Evolutionary conservation across 202 grass and related monocot species (phyloP).

Genomic region (Zizania palustris): DNA sequence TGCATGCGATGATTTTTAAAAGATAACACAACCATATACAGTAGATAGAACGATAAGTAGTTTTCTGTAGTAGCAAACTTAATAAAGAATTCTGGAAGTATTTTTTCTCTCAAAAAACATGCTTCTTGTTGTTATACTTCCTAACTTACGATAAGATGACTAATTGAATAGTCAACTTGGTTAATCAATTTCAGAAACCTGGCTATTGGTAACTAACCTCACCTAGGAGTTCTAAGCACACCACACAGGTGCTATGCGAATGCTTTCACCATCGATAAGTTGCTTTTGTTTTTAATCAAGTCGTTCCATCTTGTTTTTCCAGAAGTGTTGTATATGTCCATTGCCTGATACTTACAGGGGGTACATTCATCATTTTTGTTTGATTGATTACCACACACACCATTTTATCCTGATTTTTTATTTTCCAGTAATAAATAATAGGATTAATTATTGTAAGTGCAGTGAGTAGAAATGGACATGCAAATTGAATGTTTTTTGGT

Average conservation of each 20-base stretch:
- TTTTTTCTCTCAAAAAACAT: neutral
- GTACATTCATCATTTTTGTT: neutral
- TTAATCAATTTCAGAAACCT: neutral
- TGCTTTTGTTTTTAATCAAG: conserved; percentile 4
- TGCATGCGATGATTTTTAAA: neutral
- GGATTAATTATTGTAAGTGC: neutral
- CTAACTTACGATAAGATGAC: neutral
- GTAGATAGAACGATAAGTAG: neutral
- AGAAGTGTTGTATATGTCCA: neutral
- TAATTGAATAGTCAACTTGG: neutral
- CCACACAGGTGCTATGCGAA: neutral
- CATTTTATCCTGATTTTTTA: neutral
- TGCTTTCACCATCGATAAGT: neutral
- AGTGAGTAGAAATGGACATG: neutral
- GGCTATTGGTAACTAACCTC: neutral
- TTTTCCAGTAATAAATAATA: neutral
- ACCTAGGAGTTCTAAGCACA: neutral
- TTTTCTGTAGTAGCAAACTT: conserved; percentile 12
- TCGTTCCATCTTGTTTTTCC: neutral
- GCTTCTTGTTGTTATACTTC: neutral
- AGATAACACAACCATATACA: neutral
- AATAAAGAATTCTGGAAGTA: neutral
- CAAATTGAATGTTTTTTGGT: neutral
- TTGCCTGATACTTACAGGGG: neutral
- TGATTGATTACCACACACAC: neutral